These are phyloP conservation scores for Backusella macrospora DNA, from an alignment of 192 early-diverging fungal genomes.

Conservation along the genomic window DNA sequence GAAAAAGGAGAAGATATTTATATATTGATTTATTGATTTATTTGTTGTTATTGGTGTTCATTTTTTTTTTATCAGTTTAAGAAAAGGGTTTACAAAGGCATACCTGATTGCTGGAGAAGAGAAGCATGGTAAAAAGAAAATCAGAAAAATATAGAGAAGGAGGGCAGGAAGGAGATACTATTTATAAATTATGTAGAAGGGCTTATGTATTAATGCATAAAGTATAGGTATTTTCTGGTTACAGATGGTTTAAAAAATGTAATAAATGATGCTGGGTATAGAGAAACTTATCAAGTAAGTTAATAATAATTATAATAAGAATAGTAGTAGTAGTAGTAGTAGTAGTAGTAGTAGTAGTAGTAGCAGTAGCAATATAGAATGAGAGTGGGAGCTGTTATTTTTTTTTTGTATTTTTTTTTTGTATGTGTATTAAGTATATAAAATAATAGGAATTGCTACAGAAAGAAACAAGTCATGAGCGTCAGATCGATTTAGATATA, in stretches of 20 bases:
- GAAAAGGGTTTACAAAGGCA: constrained; percentile 56
- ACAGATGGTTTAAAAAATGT: constrained; percentile 30
- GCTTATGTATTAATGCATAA: not conserved
- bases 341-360: too few species aligned
- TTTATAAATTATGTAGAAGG: constrained; percentile 12
- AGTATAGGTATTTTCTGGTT: constrained; percentile 36
- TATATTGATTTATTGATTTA: not conserved
- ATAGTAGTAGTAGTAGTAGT: too few species aligned
- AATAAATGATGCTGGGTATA: constrained; percentile 24
- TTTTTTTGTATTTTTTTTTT: not conserved
- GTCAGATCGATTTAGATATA: constrained; percentile 63
- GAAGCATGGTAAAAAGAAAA: constrained; percentile 50
- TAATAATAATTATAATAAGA: not conserved
- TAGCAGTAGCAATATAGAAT: not conserved
- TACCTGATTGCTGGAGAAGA: constrained; percentile 60
- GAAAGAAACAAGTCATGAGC: constrained; percentile 47
- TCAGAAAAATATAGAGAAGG: not conserved
- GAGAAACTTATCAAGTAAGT: constrained; percentile 24
- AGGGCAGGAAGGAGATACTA: not conserved
- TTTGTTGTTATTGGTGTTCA: not conserved
- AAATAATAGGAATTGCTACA: constrained; percentile 27
- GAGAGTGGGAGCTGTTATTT: not conserved
- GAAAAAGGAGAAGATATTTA: not conserved
- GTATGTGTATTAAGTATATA: constrained; percentile 4
- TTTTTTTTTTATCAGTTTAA: constrained; percentile 41